These are phyloP conservation scores for Chiua virens DNA, from an alignment of 768 basidiomycete genomes.

Conservation along the genomic window DNA sequence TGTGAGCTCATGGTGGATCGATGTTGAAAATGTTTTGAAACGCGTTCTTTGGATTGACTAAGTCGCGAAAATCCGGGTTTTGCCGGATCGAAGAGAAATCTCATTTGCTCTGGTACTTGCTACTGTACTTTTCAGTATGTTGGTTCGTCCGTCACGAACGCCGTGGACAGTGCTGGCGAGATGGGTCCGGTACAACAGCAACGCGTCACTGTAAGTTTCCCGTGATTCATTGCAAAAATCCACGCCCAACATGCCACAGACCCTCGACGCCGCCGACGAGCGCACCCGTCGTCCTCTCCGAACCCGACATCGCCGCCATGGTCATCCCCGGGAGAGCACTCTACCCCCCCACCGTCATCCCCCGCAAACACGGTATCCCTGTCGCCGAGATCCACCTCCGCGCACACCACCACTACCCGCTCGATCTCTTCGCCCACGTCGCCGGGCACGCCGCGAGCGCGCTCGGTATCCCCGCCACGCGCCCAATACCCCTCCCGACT, in stretches of 20 bases:
- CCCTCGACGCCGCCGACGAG: neutral
- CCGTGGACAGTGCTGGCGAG: slow-evolving; percentile 17
- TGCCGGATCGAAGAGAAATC: slow-evolving; percentile 11
- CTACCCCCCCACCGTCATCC: slow-evolving; percentile 54
- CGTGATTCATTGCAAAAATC: neutral
- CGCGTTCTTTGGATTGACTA: neutral
- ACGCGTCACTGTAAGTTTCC: slow-evolving; percentile 12
- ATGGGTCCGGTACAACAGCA: slow-evolving; percentile 22
- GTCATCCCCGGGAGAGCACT: slow-evolving; percentile 63
- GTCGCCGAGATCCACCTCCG: slow-evolving; percentile 84
- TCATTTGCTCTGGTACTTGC: neutral
- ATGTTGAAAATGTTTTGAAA: slow-evolving; percentile 13
- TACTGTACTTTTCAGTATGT: slow-evolving; percentile 28
- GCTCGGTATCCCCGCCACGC: slow-evolving; percentile 76
- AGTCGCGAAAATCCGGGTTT: slow-evolving; percentile 10
- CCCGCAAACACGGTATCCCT: slow-evolving; percentile 67
- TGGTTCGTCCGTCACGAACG: slow-evolving; percentile 21
- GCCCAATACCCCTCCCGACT: slow-evolving; percentile 65
- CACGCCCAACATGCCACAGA: neutral
- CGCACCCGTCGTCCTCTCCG: slow-evolving; percentile 28
- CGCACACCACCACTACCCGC: slow-evolving; percentile 62
- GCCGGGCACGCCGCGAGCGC: slow-evolving; percentile 81
- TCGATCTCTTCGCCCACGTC: slow-evolving; percentile 84
- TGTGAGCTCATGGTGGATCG: slow-evolving; percentile 24
- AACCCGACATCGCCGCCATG: slow-evolving; percentile 48